These are phyloP conservation scores for Diospyros lotus DNA, from an alignment of 148 eudicot genomes.

Conservation along the genomic window DNA sequence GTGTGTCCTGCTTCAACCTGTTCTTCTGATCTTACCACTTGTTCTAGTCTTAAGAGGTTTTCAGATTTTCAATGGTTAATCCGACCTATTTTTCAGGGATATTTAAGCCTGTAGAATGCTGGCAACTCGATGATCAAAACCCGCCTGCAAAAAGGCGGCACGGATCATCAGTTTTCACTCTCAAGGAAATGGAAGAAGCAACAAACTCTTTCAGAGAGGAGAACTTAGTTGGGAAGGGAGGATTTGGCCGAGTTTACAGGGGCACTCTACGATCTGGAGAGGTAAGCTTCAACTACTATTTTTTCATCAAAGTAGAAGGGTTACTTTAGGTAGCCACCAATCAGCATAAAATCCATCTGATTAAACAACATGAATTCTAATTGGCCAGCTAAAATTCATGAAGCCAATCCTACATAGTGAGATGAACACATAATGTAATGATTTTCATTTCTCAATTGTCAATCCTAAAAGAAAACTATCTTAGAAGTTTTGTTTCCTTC, in stretches of 20 bases:
- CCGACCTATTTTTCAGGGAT: conserved; percentile 51
- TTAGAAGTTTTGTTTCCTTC: too few species aligned
- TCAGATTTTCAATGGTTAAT: neutral
- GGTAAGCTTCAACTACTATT: conserved; percentile 35
- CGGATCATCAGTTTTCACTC: conserved; percentile 84
- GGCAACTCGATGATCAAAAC: conserved; percentile 66
- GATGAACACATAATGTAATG: too few species aligned
- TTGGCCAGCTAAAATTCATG: too few species aligned
- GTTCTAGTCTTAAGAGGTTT: neutral
- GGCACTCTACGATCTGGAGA: conserved; percentile 77
- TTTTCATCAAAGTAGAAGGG: neutral
- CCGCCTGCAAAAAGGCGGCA: conserved; percentile 67
- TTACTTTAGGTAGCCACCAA: too few species aligned
- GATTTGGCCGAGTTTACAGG: conserved; percentile 90
- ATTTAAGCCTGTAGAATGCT: conserved; percentile 66
- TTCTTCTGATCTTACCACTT: neutral
- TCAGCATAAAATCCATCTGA: too few species aligned
- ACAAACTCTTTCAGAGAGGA: conserved; percentile 73
- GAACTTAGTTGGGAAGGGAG: conserved; percentile 86
- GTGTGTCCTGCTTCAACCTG: conserved; percentile 12
- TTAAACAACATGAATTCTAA: too few species aligned
- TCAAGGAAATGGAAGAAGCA: conserved; percentile 90
- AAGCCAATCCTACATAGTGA: too few species aligned
- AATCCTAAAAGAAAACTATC: too few species aligned
- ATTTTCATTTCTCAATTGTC: too few species aligned